phyloP scores from a whole-genome alignment of 441 rosid genomes.

The Populus hybrid region DNA sequence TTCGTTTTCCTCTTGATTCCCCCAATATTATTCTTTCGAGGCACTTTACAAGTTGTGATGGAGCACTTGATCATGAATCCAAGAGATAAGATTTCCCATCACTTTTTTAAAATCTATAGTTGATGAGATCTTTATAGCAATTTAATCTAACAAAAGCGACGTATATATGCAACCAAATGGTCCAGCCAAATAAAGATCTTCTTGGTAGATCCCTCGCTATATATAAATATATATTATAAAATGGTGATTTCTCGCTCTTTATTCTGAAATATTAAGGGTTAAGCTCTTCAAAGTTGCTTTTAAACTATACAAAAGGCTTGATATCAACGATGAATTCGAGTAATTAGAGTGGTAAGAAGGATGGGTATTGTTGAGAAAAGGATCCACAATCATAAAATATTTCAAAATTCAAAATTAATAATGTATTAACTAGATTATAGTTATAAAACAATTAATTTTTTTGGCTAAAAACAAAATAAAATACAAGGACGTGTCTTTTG shows the following conservation, averaged over 20 bases:
- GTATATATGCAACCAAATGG: neutral
- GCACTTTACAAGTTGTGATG: neutral
- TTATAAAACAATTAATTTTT: too few relatives aligned
- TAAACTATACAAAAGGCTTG: neutral
- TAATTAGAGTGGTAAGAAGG: neutral
- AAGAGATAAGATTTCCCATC: neutral
- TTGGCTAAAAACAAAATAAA: too few relatives aligned
- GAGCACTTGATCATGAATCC: neutral
- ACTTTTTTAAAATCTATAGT: neutral
- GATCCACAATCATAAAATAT: too few relatives aligned
- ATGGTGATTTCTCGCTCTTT: neutral
- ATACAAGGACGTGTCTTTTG: too few relatives aligned
- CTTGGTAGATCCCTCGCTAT: too few relatives aligned
- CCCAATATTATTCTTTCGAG: neutral
- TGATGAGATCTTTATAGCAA: neutral
- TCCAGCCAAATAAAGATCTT: neutral
- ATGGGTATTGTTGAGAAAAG: neutral
- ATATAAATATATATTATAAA: too few relatives aligned
- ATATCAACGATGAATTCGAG: neutral
- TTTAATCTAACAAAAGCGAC: neutral
- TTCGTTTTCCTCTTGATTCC: neutral
- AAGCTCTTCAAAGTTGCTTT: neutral
- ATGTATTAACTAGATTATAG: too few relatives aligned
- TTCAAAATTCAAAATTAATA: too few relatives aligned
- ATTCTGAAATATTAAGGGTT: neutral